Conservation (phyloP, 1,284 basidiomycete species). For the Inonotus obliquus region DNA sequence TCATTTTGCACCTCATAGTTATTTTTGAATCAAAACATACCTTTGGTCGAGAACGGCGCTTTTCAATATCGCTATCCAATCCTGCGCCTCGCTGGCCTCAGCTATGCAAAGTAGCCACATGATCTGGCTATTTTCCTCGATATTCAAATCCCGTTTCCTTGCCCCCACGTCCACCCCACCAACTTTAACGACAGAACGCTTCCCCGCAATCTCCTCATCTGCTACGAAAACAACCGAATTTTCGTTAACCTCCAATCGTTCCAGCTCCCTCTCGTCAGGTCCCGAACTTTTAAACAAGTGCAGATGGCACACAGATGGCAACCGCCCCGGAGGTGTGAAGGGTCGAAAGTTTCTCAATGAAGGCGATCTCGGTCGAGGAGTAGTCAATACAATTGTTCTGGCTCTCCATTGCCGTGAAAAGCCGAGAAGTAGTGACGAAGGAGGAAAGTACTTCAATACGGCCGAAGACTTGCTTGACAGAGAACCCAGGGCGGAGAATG, state of each 20-base stretch:
- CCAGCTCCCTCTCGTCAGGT: conserved; percentile 59
- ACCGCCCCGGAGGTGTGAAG: conserved; percentile 29
- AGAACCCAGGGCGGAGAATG: conserved; percentile 41
- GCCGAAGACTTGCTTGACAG: conserved; percentile 47
- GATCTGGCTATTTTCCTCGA: conserved; percentile 36
- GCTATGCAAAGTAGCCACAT: conserved; percentile 69
- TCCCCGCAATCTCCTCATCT: conserved; percentile 61
- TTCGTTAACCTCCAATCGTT: conserved; percentile 68
- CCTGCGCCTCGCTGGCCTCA: conserved; percentile 55
- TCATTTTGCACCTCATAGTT: too few species aligned
- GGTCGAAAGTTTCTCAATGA: conserved; percentile 4
- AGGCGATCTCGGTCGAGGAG: conserved; percentile 27
- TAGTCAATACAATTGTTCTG: conserved; percentile 59
- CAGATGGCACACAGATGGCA: conserved; percentile 45
- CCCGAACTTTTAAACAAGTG: conserved; percentile 64
- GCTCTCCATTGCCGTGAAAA: conserved; percentile 69
- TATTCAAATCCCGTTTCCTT: conserved; percentile 40
- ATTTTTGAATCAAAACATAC: conserved; percentile 33
- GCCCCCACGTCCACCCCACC: conserved; percentile 55
- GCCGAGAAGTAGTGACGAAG: conserved; percentile 61
- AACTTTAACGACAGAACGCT: conserved; percentile 60
- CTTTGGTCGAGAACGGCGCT: conserved; percentile 63
- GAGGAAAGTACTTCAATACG: conserved; percentile 60
- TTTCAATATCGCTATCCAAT: conserved; percentile 72
- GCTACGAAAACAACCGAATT: conserved; percentile 69